Base-by-base conservation (phyloP, 305 asterid species). In the Withania somnifera region DNA sequence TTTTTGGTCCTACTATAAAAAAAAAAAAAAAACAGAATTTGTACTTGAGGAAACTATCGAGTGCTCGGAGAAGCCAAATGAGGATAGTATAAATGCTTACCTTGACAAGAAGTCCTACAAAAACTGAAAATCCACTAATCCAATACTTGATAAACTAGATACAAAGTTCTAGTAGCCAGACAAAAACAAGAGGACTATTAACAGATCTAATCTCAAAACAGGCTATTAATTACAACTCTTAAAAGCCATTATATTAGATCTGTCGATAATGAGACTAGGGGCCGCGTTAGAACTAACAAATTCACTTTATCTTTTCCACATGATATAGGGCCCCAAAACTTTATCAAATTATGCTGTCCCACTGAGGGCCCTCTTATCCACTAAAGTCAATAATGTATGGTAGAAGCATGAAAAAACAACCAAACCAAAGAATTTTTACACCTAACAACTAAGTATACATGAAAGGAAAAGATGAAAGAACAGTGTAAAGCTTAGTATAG, bases 361-460 rank as follows among this genome's bases (percentile, higher is more conserved):
- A 77, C 66, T 51, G 92, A 85, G 97, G 95, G 88, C 86, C 97
- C 93, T 88, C 81, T 79, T 84, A 84, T 80, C 84, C 90, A 89
- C 86, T 85, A 79, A 86, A 86, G 83, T 87, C 89, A 86, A 82
- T 32, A 85, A 87, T 88, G 81, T 78, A 84, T 58, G 83, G 40
- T 11, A 73, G 60, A 82, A 84, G 26, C 20, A 78, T 57, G 82
- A 85, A 77, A 80, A 82, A 77, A 73, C 79, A 69, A 30, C 61
- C 75, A 73, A 79, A 82, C 78, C 88, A 87, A 86, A 86, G 87
- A 88, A 30, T 86, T 85, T 88, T 53, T 89, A 82, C 89, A 77
- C 38, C 86, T 83, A 86, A 86, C 67, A 26, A 89, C 85, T 81
- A 58, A 69, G 42, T 22, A 58, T 53, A 42, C 56, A 81, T 82